Conservation (phyloP, 2,329 filamentous ascomycete genomes). For the Acrodontium crateriforme region DNA sequence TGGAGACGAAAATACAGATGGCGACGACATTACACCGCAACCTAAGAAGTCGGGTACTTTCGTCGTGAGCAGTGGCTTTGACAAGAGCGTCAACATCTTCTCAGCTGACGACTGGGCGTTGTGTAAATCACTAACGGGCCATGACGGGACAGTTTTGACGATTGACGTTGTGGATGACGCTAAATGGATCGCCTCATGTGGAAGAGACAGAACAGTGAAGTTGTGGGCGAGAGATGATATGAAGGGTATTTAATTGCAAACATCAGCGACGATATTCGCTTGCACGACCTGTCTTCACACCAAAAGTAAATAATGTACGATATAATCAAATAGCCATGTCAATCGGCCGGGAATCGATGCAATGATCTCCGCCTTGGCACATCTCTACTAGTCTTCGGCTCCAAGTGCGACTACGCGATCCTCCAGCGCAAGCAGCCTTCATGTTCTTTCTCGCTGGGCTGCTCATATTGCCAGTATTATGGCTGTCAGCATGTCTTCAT, state of each 20-base stretch:
- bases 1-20: constrained; percentile 1
- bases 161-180: constrained; percentile 77
- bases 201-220: constrained; percentile 90
- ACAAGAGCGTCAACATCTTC: constrained; percentile 90
- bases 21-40: not conserved
- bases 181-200: constrained; percentile 86
- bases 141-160: constrained; percentile 83
- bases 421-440: too few relatives aligned
- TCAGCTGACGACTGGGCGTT: constrained; percentile 93
- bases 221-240: constrained; percentile 82
- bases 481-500: not conserved
- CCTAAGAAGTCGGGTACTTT: constrained; percentile 87
- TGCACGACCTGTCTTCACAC: too few relatives aligned
- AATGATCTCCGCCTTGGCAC: too few relatives aligned
- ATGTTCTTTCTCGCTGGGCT: too few relatives aligned
- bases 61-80: constrained; percentile 80
- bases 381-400: too few relatives aligned
- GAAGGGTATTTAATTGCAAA: constrained; percentile 31
- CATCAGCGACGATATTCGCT: too few relatives aligned
- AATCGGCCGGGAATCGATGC: too few relatives aligned
- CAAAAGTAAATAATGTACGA: too few relatives aligned
- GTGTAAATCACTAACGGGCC: constrained; percentile 74
- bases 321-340: too few relatives aligned
- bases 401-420: too few relatives aligned
- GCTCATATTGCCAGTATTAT: constrained; percentile 1